Base-by-base conservation (phyloP, 2,329 filamentous ascomycete genomes). In the Whalleya microplaca region DNA sequence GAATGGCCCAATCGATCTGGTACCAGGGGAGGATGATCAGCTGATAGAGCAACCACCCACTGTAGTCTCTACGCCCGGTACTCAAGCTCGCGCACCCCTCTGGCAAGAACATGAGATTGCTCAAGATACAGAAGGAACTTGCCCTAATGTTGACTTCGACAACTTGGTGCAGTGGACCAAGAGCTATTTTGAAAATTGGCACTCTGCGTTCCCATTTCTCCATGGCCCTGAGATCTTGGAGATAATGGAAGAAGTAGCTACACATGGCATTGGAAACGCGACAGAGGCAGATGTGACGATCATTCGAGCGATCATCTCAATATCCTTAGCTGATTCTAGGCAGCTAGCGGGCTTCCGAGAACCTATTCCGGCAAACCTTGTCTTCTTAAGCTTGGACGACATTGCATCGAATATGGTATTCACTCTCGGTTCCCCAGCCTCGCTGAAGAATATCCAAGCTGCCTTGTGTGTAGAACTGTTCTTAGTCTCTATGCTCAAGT, bases 131-230 rank as follows among this genome's bases (percentile, higher is more conserved):
- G 45, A 53, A 3, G 27, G 41, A 12, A 45, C 50, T 1, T 18
- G 8, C 18, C 55, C 53, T 6, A 56, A 62, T 1, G 55, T 73
- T n/a, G 64, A 66, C 0, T 84, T 84, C 56, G 78, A 82, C 8
- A 72, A 80, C 18, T 70, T 84, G 16, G 71, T 82, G 1, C 66
- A 72, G 2, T 83, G 80, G 77, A 80, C 79, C 5, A 74, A 73
- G 47, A 78, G 75, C 45, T 86, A 84, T 59, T 85, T 85, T 57
- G 76, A 83, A 21, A 76, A 79, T 16, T 86, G 83, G 83, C 83
- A 86, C 60, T 78, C 80, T 0, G 74, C 81, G 2, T 79, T 84
- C 42, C 83, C 83, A 0, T 85, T 83, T 51, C 71, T 85, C 4
- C 80, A 84, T 60, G 83, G 80, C 0, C 81, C 82, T 1, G 75